Evolutionary conservation across 352 stramenopile genomes (phyloP).

Genomic region (Phytophthora pistaciae): DNA sequence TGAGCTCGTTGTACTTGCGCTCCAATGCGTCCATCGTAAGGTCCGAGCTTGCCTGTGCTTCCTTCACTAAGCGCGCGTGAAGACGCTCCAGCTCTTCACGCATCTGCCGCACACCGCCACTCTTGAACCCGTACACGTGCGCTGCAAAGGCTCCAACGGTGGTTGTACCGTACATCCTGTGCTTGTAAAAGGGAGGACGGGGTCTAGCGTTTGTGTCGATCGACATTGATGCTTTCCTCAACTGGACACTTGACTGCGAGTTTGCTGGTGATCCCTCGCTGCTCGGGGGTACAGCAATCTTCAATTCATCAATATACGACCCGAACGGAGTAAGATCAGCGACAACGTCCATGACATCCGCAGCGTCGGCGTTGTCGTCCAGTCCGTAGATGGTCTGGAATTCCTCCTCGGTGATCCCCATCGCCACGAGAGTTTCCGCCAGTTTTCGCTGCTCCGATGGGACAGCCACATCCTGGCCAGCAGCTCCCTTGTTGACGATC

Average conservation of each 20-base stretch:
- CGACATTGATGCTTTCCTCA: slow-evolving; percentile 20
- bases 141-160: slow-evolving; percentile 87
- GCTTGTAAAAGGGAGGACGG: slow-evolving; percentile 52
- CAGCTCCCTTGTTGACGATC: slow-evolving; percentile 70
- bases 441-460: slow-evolving; percentile 70
- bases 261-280: slow-evolving; percentile 5
- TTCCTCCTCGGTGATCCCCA: slow-evolving; percentile 67
- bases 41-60: slow-evolving; percentile 69
- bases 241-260: slow-evolving; percentile 6
- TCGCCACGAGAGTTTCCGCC: slow-evolving; percentile 78
- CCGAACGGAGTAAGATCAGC: slow-evolving; percentile 12
- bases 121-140: slow-evolving; percentile 87
- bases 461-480: slow-evolving; percentile 45
- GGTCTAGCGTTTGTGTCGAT: slow-evolving; percentile 28
- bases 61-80: slow-evolving; percentile 54
- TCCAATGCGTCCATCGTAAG: slow-evolving; percentile 80
- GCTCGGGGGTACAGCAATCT: slow-evolving; percentile 7
- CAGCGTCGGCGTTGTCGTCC: slow-evolving; percentile 25
- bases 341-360: slow-evolving; percentile 23
- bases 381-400: slow-evolving; percentile 45
- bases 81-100: slow-evolving; percentile 71
- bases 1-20: slow-evolving; percentile 82
- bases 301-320: slow-evolving; percentile 23
- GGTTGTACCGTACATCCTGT: slow-evolving; percentile 81
- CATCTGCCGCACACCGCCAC: slow-evolving; percentile 80